Evolutionary conservation across 192 early-diverging fungal species (phyloP), one percentile per base, ranked within the genome.

Genomic region (Funneliformis mosseae): DNA sequence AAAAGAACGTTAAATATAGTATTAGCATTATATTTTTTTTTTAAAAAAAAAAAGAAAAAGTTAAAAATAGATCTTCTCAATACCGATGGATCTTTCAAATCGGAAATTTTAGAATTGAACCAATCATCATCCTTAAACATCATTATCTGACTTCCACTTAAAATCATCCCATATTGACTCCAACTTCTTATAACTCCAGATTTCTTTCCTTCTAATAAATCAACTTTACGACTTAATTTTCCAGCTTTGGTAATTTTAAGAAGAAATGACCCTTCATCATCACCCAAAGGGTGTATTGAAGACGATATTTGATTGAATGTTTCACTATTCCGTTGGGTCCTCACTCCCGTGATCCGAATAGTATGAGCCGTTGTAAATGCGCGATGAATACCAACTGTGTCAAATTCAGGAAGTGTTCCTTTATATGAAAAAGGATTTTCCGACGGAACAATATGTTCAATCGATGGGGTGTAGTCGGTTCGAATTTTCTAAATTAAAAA

Each of bases 121-220:
- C 85, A 85, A 8, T 82, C 46, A 5, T 84, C 76, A 69, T 92
- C 91, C 18, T 87, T 87, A 83, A 95, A 93, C 46, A 95, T 89
- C 64, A 94, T 89, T 59, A 95, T 83, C 25, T 93, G 91, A 66
- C 92, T 94, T 38, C 94, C 94, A 81, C 92, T 92, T 39, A 95
- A 83, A n/a, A 94, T 91, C 67, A 94, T 87, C 78, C 93, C 92
- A 18, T 91, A 87, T 14, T 90, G 87, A 84, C 91, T 89, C 94
- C 94, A 95, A 38, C 90, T 87, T 16, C 94, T 88, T 76, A 91
- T 87, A 38, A 84, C 43, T 18, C 83, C 88, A 41, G 85, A 89
- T 77, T 91, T 92, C 21, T 90, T 90, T 48, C 91, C 91, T 25
- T 93, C 85, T 43, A 88, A 81, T 28, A 90, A 78, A 78, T 95